Base-by-base conservation (phyloP, 345 rosid genomes). In the Populus euphratica region DNA sequence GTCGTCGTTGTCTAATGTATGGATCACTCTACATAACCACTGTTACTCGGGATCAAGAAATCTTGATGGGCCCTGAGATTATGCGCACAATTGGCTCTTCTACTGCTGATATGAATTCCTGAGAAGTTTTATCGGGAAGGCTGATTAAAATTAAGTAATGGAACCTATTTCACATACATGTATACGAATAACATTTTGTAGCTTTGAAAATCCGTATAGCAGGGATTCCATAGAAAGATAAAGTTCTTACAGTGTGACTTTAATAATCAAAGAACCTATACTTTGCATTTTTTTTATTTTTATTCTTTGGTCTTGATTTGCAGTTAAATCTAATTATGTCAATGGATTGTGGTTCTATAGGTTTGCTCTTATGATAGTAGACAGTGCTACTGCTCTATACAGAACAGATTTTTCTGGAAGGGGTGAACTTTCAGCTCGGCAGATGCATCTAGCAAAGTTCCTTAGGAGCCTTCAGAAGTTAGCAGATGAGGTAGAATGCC, bases 391-490 rank as follows among this genome's bases (percentile, higher is more conserved):
- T 0, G 97, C 97, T 43, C 89, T 96, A 49, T 96, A 96, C 82
- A 84, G 99, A 84, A 96, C 99, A 67, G 95, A 93, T 89, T 96
- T 92, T 83, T 86, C 90, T 43, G 99, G 98, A 71, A 91, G 99
- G 76, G 99, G 98, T 54, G 99, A 93, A 83, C 89, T 96, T 73
- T 92, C 98, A 23, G 98, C 98, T 12, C 87, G 97, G 75, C 99
- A 96, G 83, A 96, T 92, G 99, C 99, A 96, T 88, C 98, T 96
- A 41, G 99, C 97, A 7, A 96, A 96, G 85, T 96, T 96, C 82
- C 91, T 93, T 56, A 89, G 98, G 86, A 91, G 98, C 81, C 94
- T 96, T 70, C 98, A 96, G 88, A 96, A 92, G 82, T 81, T 96
- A 83, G 97, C 96, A 31, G 99, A 96, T 83, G 98, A 96, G 99